phyloP scores from a whole-genome alignment of 1,284 basidiomycete genomes.

The Calocybe gambosa region DNA sequence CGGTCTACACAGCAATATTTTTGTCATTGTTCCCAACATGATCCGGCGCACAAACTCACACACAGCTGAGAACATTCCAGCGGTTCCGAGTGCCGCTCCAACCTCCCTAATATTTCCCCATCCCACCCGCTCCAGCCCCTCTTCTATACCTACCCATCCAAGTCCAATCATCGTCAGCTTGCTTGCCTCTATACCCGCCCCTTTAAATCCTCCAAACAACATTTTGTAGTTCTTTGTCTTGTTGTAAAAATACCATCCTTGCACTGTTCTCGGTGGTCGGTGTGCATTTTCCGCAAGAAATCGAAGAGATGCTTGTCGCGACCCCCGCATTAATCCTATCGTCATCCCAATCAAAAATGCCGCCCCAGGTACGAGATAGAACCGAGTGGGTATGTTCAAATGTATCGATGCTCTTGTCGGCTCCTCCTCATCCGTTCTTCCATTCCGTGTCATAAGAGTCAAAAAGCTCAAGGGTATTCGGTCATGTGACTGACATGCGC shows the following conservation, averaged over 20 bases:
- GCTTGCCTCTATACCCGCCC: constrained; percentile 52
- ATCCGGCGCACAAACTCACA: constrained; percentile 46
- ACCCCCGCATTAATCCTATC: constrained; percentile 68
- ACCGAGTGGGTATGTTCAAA: constrained; percentile 31
- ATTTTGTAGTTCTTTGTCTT: constrained; percentile 89
- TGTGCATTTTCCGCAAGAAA: constrained; percentile 67
- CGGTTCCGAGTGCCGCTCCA: constrained; percentile 61
- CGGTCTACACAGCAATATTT: constrained; percentile 41
- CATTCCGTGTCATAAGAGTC: constrained; percentile 1
- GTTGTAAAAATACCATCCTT: constrained; percentile 89
- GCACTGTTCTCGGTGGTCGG: constrained; percentile 70
- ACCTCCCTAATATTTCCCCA: constrained; percentile 49
- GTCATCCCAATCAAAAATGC: constrained; percentile 56
- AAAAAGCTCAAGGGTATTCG: not conserved
- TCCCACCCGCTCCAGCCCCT: constrained; percentile 46
- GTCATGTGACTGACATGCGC: not conserved
- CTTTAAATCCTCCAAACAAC: constrained; percentile 65
- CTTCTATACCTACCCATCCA: constrained; percentile 67
- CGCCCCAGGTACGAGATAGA: constrained; percentile 45
- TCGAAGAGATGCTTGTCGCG: constrained; percentile 48
- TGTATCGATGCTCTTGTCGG: constrained; percentile 20
- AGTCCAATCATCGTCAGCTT: constrained; percentile 50
- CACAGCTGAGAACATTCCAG: constrained; percentile 47
- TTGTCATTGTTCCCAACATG: constrained; percentile 3
- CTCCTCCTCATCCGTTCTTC: constrained; percentile 15